Conservation (phyloP, 768 basidiomycete species). For the Suillus bovinus region DNA sequence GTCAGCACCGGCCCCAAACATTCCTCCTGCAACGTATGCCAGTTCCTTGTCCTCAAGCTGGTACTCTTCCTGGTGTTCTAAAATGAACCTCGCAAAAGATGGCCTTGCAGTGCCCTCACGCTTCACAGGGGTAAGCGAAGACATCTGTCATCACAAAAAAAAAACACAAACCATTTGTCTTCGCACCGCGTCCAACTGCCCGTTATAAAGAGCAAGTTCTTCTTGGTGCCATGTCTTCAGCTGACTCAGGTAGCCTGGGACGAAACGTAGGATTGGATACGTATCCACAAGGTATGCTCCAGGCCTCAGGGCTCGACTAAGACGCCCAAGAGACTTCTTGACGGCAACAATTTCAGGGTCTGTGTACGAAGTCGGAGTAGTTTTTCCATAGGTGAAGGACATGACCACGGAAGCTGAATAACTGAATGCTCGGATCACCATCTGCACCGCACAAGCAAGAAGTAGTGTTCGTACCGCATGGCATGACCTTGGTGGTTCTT, state of each 20-base stretch:
- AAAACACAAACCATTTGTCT: constrained; percentile 27
- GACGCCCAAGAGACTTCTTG: constrained; percentile 24
- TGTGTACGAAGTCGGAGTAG: constrained; percentile 35
- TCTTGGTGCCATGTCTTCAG: constrained; percentile 53
- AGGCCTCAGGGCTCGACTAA: constrained; percentile 26
- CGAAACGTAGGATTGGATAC: constrained; percentile 22
- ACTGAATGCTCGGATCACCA: neutral
- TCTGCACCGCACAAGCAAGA: neutral
- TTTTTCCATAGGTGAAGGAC: neutral
- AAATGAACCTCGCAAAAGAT: constrained; percentile 38
- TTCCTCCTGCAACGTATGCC: constrained; percentile 40
- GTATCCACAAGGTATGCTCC: constrained; percentile 30
- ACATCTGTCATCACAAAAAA: no score
- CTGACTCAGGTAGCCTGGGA: constrained; percentile 44
- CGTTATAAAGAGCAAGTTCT: constrained; percentile 35
- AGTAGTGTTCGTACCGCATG: neutral
- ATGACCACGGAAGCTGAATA: neutral
- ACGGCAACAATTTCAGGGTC: constrained; percentile 37
- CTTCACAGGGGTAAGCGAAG: constrained; percentile 17
- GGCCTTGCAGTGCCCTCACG: constrained; percentile 22
- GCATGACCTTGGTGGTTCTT: neutral
- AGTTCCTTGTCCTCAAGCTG: constrained; percentile 35
- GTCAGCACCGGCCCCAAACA: constrained; percentile 45
- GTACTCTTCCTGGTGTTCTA: constrained; percentile 36
- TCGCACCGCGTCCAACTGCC: constrained; percentile 31